Percentiles rank a stretch among this genome's conserved stretches.
These are phyloP conservation scores for Colletotrichum sansevieriae DNA, from an alignment of 2,329 filamentous ascomycete species.

Conservation along the genomic window DNA sequence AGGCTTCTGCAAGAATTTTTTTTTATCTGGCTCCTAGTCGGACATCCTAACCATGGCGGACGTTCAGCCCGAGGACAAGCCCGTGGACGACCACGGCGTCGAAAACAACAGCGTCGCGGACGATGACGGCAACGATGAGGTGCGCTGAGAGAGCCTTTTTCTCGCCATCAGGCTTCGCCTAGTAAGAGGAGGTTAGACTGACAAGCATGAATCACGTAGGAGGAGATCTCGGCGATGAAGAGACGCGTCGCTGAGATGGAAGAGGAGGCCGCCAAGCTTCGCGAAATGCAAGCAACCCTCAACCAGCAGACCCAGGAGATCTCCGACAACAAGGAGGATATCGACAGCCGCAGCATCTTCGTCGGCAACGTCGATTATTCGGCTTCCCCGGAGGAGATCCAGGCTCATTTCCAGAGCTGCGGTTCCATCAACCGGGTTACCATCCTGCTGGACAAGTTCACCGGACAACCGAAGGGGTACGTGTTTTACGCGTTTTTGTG, in stretches of 20 bases:
- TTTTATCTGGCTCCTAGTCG: not conserved
- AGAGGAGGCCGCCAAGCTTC: constrained; percentile 86
- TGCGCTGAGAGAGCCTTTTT: constrained; percentile 48
- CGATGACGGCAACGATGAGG: constrained; percentile 62
- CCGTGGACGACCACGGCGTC: constrained; percentile 49
- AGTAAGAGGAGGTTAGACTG: constrained; percentile 43
- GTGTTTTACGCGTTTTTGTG: constrained; percentile 49
- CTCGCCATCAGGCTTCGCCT: constrained; percentile 36
- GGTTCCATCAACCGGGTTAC: constrained; percentile 98
- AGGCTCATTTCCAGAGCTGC: constrained; percentile 97
- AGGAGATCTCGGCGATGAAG: constrained; percentile 92
- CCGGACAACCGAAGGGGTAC: constrained; percentile 98
- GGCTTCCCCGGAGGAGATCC: constrained; percentile 96
- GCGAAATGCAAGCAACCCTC: constrained; percentile 87
- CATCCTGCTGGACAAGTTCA: constrained; percentile 97
- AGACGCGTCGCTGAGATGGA: constrained; percentile 90
- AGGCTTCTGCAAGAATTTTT: not conserved
- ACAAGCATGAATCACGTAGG: constrained; percentile 53
- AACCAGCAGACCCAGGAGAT: constrained; percentile 88
- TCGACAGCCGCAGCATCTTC: constrained; percentile 96
- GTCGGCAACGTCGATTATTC: constrained; percentile 99
- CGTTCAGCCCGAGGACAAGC: constrained; percentile 47
- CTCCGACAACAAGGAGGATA: constrained; percentile 88
- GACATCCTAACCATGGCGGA: constrained; percentile 46
- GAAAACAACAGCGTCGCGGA: constrained; percentile 47